A percentile compares a stretch with the other conserved stretches of the same genome.
Evolutionary conservation across 352 stramenopile species (phyloP).

Genomic region (Globisporangium echinulatum): DNA sequence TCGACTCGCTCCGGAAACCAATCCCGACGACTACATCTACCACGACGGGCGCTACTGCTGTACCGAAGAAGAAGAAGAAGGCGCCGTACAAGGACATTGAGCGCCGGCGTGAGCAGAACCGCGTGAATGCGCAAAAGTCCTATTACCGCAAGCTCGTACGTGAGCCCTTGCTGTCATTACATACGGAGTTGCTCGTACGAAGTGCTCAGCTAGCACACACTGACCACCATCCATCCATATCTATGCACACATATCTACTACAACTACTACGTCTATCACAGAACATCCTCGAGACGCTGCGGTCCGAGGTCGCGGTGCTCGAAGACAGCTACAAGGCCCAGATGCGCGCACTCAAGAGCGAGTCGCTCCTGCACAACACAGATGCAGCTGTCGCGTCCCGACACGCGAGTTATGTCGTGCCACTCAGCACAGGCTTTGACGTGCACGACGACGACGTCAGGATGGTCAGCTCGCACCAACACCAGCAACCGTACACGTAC

Average conservation of each 20-base stretch:
- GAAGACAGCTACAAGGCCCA: constrained; percentile 21
- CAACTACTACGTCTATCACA: constrained; percentile 1
- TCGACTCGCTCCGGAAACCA: not conserved
- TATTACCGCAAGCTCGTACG: constrained; percentile 31
- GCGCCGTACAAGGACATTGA: constrained; percentile 16
- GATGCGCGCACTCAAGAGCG: constrained; percentile 11
- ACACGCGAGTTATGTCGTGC: not conserved
- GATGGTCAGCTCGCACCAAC: not conserved
- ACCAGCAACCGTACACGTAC: not conserved
- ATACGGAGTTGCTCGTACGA: no score
- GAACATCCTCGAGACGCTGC: constrained; percentile 20
- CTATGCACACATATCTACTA: no score
- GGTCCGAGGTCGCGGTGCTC: constrained; percentile 20
- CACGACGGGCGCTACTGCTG: not conserved
- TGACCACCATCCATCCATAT: not conserved
- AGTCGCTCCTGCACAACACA: not conserved
- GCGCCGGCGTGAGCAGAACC: constrained; percentile 31
- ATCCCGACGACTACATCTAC: not conserved
- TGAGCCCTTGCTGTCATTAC: not conserved
- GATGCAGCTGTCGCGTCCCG: not conserved
- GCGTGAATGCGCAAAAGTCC: constrained; percentile 28
- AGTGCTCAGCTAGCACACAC: not conserved
- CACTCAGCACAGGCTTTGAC: not conserved
- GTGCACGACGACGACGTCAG: not conserved
- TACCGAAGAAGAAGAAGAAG: constrained; percentile 9